Percentiles rank a stretch among this genome's conserved stretches.
phyloP scores from a whole-genome alignment of 1,284 basidiomycete species.

The Ceratobasidium theobromae region DNA sequence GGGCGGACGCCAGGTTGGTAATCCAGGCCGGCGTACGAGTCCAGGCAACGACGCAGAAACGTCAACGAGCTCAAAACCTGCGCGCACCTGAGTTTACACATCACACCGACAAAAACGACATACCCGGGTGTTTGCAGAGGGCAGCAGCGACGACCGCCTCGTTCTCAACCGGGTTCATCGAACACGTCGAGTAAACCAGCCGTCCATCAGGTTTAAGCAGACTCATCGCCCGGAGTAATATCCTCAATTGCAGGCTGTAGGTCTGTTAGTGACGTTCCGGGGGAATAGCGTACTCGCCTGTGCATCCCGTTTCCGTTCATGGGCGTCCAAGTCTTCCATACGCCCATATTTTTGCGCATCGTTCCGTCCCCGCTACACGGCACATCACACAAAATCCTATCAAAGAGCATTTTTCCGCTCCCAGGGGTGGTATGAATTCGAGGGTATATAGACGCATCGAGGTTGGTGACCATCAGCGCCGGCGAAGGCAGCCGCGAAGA shows the following conservation, averaged over 20 bases:
- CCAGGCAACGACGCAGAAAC: slow-evolving; percentile 69
- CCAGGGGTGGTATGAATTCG: slow-evolving; percentile 37
- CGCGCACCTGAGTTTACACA: slow-evolving; percentile 8
- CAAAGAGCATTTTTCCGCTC: slow-evolving; percentile 67
- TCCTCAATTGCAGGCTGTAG: slow-evolving; percentile 82
- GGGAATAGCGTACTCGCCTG: slow-evolving; percentile 52
- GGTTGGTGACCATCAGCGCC: slow-evolving; percentile 92
- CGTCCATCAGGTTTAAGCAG: slow-evolving; percentile 84
- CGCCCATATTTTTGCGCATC: slow-evolving; percentile 89
- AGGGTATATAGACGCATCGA: slow-evolving; percentile 91
- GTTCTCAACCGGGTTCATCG: slow-evolving; percentile 96
- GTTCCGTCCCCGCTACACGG: slow-evolving; percentile 98
- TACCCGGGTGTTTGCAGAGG: slow-evolving; percentile 68
- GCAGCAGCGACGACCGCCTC: slow-evolving; percentile 94
- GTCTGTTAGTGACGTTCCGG: background rate
- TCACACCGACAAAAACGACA: slow-evolving; percentile 36
- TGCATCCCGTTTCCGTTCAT: slow-evolving; percentile 92
- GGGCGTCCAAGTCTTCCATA: slow-evolving; percentile 92
- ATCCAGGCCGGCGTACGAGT: slow-evolving; percentile 73
- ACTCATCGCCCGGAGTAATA: slow-evolving; percentile 88
- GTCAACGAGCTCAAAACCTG: slow-evolving; percentile 82
- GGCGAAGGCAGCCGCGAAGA: slow-evolving; percentile 92
- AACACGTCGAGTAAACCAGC: slow-evolving; percentile 98
- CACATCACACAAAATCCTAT: slow-evolving; percentile 94
- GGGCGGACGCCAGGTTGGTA: slow-evolving; percentile 72